Evolutionary conservation across 495 filamentous ascomycete species (phyloP).

Genomic region (Xylona heveae): DNA sequence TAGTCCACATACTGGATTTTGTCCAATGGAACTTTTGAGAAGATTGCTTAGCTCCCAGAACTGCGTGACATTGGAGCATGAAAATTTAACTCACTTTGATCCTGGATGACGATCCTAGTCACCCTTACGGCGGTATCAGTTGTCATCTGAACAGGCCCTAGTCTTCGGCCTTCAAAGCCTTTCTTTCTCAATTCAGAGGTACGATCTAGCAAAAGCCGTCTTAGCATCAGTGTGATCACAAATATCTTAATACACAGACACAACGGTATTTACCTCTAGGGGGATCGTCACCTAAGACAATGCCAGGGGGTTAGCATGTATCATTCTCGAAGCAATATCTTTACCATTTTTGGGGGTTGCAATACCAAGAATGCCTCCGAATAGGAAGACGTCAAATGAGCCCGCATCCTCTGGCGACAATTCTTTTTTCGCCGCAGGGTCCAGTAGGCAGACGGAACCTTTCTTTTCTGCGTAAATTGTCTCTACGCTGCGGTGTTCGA

Average conservation of each 20-base stretch:
- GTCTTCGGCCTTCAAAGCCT: slow-evolving; percentile 68
- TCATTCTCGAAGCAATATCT: not conserved
- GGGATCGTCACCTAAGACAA: slow-evolving; percentile 85
- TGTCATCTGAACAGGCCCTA: slow-evolving; percentile 94
- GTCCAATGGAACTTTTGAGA: slow-evolving; percentile 38
- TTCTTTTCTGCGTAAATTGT: slow-evolving; percentile 44
- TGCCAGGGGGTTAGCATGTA: slow-evolving; percentile 7
- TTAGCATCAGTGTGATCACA: slow-evolving; percentile 3
- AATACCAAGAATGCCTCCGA: slow-evolving; percentile 82
- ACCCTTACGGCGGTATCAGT: slow-evolving; percentile 93
- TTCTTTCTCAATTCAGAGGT: slow-evolving; percentile 85
- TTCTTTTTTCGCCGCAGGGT: slow-evolving; percentile 63
- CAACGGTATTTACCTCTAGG: slow-evolving; percentile 45
- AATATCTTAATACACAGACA: not conserved
- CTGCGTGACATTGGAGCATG: not conserved
- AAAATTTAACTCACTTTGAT: slow-evolving; percentile 35
- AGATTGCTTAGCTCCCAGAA: slow-evolving; percentile 1
- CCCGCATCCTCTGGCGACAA: slow-evolving; percentile 65
- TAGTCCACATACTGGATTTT: slow-evolving; percentile 66
- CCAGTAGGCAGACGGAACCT: slow-evolving; percentile 64
- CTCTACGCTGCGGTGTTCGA: slow-evolving; percentile 57
- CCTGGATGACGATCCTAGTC: slow-evolving; percentile 69
- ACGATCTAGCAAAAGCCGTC: slow-evolving; percentile 60
- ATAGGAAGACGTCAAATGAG: slow-evolving; percentile 74
- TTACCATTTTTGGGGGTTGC: not conserved